Base-by-base conservation (phyloP, 257 asterid species). In the Vinca minor region DNA sequence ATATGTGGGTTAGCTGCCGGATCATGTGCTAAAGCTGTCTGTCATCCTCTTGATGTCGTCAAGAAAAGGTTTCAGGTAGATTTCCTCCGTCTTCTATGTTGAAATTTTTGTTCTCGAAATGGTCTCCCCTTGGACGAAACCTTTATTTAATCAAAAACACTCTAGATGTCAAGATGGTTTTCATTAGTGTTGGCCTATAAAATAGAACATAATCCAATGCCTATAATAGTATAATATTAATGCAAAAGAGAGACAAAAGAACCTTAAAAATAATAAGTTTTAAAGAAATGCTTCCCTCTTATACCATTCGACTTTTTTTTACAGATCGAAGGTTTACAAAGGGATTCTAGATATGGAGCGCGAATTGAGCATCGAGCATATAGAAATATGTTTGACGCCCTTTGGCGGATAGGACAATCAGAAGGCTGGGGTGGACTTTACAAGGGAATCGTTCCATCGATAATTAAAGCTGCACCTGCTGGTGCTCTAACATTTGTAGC, bases 41-140 rank as follows among this genome's bases (percentile, higher is more conserved):
- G 98, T 53, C 98, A 92, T 78, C 98, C 98, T n/a, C 96, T 92
- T 28, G 98, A 92, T 71, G 97, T 92, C 58, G 89, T 92, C 54
- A 92, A 92, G 82, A 92, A 92, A 86, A 89, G 97, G 70, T 92
- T 92, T 76, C 98, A 93, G 93, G 98, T 93, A 77, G 31, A 57
- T 70, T 63, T 52, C 36, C n/a, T 3, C 25, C 54, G n/a, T n/a
- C 21, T 35, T 57, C 63, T 6, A n/a, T n/a, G 25, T 57, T 4
- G 23, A n/a, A 20, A 1, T 41, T 13, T 42, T 63, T 8, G n/a
- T 25, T n/a, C n/a, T n/a, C n/a, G n/a, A n/a, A n/a, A n/a, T n/a
- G n/a, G n/a, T n/a, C n/a, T n/a, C n/a, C n/a, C 32, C 38, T 52
- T 52, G 35, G 59, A 52, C 34, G 18, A 52, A 52, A 52, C 10